Conservation (phyloP, 768 basidiomycete species). For the Tylopilus sp. region DNA sequence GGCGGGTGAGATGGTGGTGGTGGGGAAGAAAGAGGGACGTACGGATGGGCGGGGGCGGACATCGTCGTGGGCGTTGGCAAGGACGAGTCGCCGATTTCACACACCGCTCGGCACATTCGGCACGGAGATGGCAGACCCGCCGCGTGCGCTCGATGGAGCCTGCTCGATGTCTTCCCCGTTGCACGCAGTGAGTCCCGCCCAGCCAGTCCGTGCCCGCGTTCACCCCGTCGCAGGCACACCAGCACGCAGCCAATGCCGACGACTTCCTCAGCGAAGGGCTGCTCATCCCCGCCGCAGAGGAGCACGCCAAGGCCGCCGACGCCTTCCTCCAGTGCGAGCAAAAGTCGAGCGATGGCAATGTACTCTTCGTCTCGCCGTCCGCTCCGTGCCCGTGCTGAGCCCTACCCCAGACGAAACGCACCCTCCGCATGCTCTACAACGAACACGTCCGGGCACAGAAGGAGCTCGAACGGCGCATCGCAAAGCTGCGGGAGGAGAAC, state of each 20-base stretch:
- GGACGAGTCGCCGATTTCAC: conserved; percentile 28
- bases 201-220: neutral
- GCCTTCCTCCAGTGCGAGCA: conserved; percentile 73
- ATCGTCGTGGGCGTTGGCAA: conserved; percentile 22
- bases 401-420: conserved; percentile 63
- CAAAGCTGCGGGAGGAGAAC: conserved; percentile 69
- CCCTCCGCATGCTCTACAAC: conserved; percentile 68
- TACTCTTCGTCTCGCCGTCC: conserved; percentile 28
- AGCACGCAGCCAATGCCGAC: conserved; percentile 78
- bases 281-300: conserved; percentile 67
- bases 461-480: conserved; percentile 69
- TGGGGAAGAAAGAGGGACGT: conserved; percentile 7
- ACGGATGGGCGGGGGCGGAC: conserved; percentile 29
- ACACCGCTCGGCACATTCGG: conserved; percentile 28
- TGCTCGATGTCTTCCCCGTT: conserved; percentile 26
- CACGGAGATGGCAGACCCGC: conserved; percentile 34
- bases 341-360: conserved; percentile 69
- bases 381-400: conserved; percentile 7
- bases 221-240: conserved; percentile 57
- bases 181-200: conserved; percentile 42
- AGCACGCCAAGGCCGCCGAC: conserved; percentile 73
- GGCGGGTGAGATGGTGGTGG: conserved; percentile 10
- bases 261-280: conserved; percentile 65
- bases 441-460: conserved; percentile 69
- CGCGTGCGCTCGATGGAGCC: too few species aligned